Evolutionary conservation across 305 asterid genomes (phyloP).

Genomic region (Solanum hybrid): DNA sequence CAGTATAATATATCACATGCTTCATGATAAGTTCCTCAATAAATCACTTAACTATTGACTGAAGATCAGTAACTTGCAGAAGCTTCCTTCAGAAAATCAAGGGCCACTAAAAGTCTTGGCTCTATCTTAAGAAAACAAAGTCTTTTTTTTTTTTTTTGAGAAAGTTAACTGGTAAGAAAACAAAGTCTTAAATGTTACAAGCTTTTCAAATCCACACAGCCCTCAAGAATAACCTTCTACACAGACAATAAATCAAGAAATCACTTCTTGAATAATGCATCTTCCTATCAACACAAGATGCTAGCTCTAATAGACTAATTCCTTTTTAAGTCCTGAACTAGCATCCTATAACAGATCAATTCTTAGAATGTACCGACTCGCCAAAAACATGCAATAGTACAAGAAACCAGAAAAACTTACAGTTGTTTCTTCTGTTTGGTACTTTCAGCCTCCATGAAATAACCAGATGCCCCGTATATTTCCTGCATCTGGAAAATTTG

Average conservation of each 20-base stretch:
- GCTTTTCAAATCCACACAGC: not conserved
- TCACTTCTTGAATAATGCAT: not conserved
- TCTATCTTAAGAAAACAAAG: not conserved
- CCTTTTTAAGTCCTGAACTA: not conserved
- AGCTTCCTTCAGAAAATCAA: not conserved
- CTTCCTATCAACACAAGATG: not conserved
- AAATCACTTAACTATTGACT: not conserved
- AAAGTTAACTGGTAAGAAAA: not conserved
- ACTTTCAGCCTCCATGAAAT: slow-evolving; percentile 45
- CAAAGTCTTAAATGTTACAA: not conserved
- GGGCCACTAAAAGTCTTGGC: not conserved
- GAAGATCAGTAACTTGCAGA: not conserved
- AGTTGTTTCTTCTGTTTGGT: slow-evolving; percentile 30
- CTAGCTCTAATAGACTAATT: not conserved
- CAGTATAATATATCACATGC: not conserved
- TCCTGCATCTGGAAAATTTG: slow-evolving; percentile 60
- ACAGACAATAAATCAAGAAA: not conserved
- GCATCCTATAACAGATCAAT: not conserved
- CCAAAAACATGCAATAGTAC: not conserved
- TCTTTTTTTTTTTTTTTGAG: not conserved
- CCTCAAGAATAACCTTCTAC: not conserved
- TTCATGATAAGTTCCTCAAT: not conserved
- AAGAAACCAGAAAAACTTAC: slow-evolving; percentile 28
- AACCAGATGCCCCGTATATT: slow-evolving; percentile 81
- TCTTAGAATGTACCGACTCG: not conserved